Conservation (phyloP, 805 yeast species). For the Schwanniomyces vanrijiae region DNA sequence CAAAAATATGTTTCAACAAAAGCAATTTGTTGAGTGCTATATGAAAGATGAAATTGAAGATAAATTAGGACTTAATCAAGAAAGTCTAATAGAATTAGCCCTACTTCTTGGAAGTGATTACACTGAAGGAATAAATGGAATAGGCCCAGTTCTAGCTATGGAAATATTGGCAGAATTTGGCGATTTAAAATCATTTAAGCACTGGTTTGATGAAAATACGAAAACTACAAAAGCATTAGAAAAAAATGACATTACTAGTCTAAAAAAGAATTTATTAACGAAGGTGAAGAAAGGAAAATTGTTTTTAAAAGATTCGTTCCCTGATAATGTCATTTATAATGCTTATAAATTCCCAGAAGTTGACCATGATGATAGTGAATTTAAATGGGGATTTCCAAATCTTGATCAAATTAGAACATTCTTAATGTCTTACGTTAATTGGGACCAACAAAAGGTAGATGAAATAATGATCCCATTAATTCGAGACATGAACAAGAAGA, state of each 20-base stretch:
- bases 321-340: conserved; percentile 63
- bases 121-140: conserved; percentile 87
- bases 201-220: conserved; percentile 59
- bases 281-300: conserved; percentile 53
- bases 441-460: conserved; percentile 76
- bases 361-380: conserved; percentile 73
- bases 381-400: conserved; percentile 90
- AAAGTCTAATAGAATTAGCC: conserved; percentile 76
- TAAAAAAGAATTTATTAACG: conserved; percentile 58
- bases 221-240: conserved; percentile 31
- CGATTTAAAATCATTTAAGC: conserved; percentile 37
- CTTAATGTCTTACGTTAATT: conserved; percentile 69
- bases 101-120: conserved; percentile 90
- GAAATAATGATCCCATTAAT: conserved; percentile 85
- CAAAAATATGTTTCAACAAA: conserved; percentile 92
- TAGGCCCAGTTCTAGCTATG: conserved; percentile 92
- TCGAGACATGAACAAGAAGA: conserved; percentile 68
- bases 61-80: conserved; percentile 64
- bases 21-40: conserved; percentile 87
- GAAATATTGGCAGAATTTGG: conserved; percentile 87
- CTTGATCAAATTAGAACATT: conserved; percentile 74
- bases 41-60: conserved; percentile 54
- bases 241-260: conserved; percentile 42
- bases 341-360: conserved; percentile 84
- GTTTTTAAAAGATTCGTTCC: conserved; percentile 63